Percentiles rank a stretch among this genome's conserved stretches.
phyloP scores from a whole-genome alignment of 306 rosid genomes.

The Vicia faba region DNA sequence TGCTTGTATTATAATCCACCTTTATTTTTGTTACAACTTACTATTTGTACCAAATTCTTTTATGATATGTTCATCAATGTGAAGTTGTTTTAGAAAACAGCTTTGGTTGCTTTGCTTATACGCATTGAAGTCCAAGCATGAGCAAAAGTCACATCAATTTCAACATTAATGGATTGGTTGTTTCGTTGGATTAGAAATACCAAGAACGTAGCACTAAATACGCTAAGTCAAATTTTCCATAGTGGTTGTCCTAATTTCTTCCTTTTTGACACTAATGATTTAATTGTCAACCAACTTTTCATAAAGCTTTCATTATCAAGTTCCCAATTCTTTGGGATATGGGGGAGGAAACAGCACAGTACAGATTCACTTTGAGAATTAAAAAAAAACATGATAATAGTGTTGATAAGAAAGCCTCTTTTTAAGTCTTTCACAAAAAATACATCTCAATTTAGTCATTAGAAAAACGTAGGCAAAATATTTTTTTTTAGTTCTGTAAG shows the following conservation, averaged over 20 bases:
- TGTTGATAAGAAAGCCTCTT: too few species aligned
- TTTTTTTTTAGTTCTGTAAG: too few species aligned
- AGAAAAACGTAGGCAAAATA: too few species aligned
- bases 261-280: slow-evolving; percentile 37
- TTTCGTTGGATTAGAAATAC: slow-evolving; percentile 34
- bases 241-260: slow-evolving; percentile 39
- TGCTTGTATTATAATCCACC: background rate
- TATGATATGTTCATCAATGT: background rate
- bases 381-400: too few species aligned
- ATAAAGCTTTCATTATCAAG: slow-evolving; percentile 9
- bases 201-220: background rate
- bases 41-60: background rate
- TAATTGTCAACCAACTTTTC: slow-evolving; percentile 40
- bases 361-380: too few species aligned
- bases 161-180: slow-evolving; percentile 30
- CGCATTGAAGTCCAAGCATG: background rate
- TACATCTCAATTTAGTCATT: too few species aligned
- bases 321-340: slow-evolving; percentile 32
- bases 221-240: slow-evolving; percentile 29
- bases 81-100: background rate
- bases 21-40: too few species aligned
- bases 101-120: background rate
- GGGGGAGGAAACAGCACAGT: slow-evolving; percentile 14
- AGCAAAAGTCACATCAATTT: slow-evolving; percentile 38
- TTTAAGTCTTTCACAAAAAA: too few species aligned